A percentile compares a stretch with the other conserved stretches of the same genome.
Conservation (phyloP, 2,329 filamentous ascomycete genomes). For the Phialophora macrospora region DNA sequence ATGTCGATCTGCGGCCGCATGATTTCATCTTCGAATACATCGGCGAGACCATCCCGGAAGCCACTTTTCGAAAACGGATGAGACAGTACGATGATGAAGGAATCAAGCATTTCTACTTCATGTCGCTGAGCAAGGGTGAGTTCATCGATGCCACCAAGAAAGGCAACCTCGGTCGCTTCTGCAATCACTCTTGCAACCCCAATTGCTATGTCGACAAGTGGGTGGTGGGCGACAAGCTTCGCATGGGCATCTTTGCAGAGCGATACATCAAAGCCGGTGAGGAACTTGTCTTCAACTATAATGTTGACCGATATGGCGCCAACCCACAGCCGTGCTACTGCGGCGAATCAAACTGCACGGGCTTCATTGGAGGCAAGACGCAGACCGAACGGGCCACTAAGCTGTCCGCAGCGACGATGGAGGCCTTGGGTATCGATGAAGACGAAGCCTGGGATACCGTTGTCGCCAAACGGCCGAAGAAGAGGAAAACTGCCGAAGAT, state of each 20-base stretch:
- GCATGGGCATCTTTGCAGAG: constrained; percentile 97
- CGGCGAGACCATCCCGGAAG: constrained; percentile 95
- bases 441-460: constrained; percentile 81
- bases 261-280: constrained; percentile 84
- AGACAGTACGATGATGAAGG: constrained; percentile 92
- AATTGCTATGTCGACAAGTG: constrained; percentile 99
- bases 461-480: constrained; percentile 85
- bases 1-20: constrained; percentile 74
- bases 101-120: constrained; percentile 99
- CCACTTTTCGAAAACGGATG: constrained; percentile 86
- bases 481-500: constrained; percentile 91
- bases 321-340: constrained; percentile 98
- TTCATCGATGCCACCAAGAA: constrained; percentile 98
- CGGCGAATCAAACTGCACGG: constrained; percentile 89
- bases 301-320: constrained; percentile 95
- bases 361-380: constrained; percentile 96
- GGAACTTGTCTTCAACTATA: constrained; percentile 98
- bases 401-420: constrained; percentile 83
- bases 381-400: constrained; percentile 96
- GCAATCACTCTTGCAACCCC: constrained; percentile 98
- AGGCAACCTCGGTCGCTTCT: constrained; percentile 94
- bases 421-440: constrained; percentile 94
- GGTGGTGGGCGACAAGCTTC: constrained; percentile 95
- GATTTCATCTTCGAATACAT: constrained; percentile 99
- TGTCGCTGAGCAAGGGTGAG: constrained; percentile 95